These are phyloP conservation scores for Spinacia oleracea DNA, from an alignment of 179 eudicot genomes.

Conservation along the genomic window DNA sequence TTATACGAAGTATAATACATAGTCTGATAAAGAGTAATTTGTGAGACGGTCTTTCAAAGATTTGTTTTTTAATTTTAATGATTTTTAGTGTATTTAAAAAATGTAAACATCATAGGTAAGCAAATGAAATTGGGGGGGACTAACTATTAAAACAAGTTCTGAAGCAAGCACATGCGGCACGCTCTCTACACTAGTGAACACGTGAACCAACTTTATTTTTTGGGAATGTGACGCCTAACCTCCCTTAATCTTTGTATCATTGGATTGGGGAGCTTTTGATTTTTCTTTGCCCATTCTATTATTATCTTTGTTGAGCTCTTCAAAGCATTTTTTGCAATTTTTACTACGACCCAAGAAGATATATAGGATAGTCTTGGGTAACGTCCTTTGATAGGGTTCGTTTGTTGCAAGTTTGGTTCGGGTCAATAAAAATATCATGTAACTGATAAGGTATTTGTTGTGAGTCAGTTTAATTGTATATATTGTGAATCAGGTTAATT, in stretches of 20 bases:
- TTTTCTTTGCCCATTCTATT: not conserved
- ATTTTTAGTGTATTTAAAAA: not conserved
- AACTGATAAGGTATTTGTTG: too few relatives aligned
- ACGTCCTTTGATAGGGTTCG: too few relatives aligned
- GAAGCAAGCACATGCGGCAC: slow-evolving; percentile 40
- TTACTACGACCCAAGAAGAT: not conserved
- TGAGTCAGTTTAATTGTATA: too few relatives aligned
- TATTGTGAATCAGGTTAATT: too few relatives aligned
- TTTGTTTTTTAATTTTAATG: not conserved
- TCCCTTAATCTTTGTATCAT: slow-evolving; percentile 9
- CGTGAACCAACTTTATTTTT: slow-evolving; percentile 32
- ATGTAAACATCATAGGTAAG: not conserved
- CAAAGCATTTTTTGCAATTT: not conserved
- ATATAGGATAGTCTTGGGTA: not conserved
- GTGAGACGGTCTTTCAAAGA: too few relatives aligned
- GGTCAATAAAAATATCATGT: too few relatives aligned
- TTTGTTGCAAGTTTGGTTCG: too few relatives aligned
- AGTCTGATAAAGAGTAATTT: too few relatives aligned
- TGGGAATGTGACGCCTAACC: slow-evolving; percentile 36
- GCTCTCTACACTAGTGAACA: slow-evolving; percentile 34
- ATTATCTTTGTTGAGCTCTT: slow-evolving; percentile 14
- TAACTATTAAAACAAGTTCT: slow-evolving; percentile 17
- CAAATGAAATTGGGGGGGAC: not conserved
- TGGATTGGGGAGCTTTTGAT: not conserved
- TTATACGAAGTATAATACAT: too few relatives aligned